Evolutionary conservation across 306 rosid species (phyloP).

Genomic region (Urtica urens): DNA sequence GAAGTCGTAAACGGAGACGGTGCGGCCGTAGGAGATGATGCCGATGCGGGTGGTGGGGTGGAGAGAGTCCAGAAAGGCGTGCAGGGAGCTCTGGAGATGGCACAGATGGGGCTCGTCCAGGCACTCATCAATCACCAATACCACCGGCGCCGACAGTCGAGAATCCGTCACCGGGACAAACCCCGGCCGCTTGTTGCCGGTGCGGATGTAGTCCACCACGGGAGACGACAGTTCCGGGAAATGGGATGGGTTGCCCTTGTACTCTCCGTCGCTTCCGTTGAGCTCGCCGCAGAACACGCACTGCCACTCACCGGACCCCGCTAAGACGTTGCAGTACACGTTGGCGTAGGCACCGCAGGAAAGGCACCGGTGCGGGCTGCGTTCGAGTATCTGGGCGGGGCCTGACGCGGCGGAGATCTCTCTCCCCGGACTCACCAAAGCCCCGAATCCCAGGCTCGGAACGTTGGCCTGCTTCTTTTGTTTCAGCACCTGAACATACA

Average conservation of each 20-base stretch:
- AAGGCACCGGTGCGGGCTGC: slow-evolving; percentile 89
- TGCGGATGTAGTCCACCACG: slow-evolving; percentile 76
- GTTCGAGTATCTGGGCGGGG: slow-evolving; percentile 77
- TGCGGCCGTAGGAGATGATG: slow-evolving; percentile 73
- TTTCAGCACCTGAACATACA: slow-evolving; percentile 56
- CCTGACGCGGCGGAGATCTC: slow-evolving; percentile 60
- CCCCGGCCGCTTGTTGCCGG: slow-evolving; percentile 88
- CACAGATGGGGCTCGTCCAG: slow-evolving; percentile 88
- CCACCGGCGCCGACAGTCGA: slow-evolving; percentile 80
- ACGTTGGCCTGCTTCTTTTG: slow-evolving; percentile 82
- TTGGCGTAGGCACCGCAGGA: slow-evolving; percentile 95
- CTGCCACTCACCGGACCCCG: slow-evolving; percentile 99
- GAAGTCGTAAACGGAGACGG: slow-evolving; percentile 83
- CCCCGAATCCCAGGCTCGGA: slow-evolving; percentile 98
- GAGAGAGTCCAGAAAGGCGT: slow-evolving; percentile 90
- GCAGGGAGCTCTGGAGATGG: slow-evolving; percentile 88
- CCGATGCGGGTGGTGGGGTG: slow-evolving; percentile 81
- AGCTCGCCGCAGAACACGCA: slow-evolving; percentile 80
- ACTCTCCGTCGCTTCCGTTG: slow-evolving; percentile 84
- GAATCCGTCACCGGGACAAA: slow-evolving; percentile 92
- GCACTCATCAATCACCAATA: slow-evolving; percentile 87
- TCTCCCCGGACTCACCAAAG: slow-evolving; percentile 85
- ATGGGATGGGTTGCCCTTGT: slow-evolving; percentile 62
- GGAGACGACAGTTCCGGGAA: slow-evolving; percentile 85
- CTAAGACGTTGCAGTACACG: slow-evolving; percentile 62